Evolutionary conservation across 75 land plant genomes (phyloP).

Genomic region (Pinus taeda): DNA sequence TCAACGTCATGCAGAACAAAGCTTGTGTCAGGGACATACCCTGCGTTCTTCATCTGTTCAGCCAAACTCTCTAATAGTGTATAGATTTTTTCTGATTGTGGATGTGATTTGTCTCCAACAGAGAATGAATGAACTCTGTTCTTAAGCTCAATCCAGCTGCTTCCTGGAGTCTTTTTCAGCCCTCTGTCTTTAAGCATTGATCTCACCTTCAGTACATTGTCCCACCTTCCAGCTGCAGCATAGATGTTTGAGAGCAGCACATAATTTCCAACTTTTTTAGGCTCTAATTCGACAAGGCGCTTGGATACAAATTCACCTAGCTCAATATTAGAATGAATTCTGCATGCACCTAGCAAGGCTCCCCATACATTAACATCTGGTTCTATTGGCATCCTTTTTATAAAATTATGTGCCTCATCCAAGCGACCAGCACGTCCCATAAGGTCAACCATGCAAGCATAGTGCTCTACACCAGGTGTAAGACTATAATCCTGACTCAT

Average conservation of each 20-base stretch:
- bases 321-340: background rate
- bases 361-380: background rate
- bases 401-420: background rate
- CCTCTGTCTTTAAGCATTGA: background rate
- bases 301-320: background rate
- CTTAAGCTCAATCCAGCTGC: background rate
- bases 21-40: too few species aligned
- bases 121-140: constrained; percentile 1
- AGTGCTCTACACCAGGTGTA: background rate
- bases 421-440: background rate
- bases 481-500: background rate
- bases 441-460: background rate
- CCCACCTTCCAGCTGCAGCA: background rate
- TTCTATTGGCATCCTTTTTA: background rate
- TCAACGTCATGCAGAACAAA: too few species aligned
- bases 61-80: too few species aligned
- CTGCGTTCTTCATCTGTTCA: too few species aligned
- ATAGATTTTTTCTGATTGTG: background rate
- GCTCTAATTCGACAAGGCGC: background rate
- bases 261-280: background rate
- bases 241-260: background rate
- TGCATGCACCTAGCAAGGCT: background rate
- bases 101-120: background rate
- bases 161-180: background rate
- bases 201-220: background rate